Base-by-base conservation (phyloP, 2,329 filamentous ascomycete genomes). In the Epichloe baconii region DNA sequence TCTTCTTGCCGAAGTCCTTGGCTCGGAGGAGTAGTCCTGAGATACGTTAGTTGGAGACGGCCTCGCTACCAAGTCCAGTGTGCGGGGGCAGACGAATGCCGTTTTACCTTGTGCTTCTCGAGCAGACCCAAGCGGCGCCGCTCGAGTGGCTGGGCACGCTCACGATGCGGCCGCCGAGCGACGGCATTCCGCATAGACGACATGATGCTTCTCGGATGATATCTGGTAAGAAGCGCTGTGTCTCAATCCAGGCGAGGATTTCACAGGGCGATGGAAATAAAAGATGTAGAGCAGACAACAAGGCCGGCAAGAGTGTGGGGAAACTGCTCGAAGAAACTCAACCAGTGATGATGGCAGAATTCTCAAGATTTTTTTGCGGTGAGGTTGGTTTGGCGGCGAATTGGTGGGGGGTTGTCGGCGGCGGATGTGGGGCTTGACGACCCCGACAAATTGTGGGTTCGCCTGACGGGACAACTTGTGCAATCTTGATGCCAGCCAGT, bases 101-200 rank as follows among this genome's bases (percentile, higher is more conserved):
- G 56, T 64, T 42, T 42, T 63, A 84, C 83, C 73, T 96, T 96
- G 77, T 93, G 86, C 72, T 98, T 97, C 68, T 97, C 93, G 55
- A 97, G 82, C 21, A 97, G 79, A 57, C 93, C 93, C 70, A 89
- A 88, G 73, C 88, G 88, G 57, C 83, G 74, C 49, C 93, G 87
- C 64, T 90, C 86, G 56, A 80, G 69, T 41, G 90, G 86, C 68
- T 97, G 93, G 37, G 87, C 86, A 61, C 93, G 85, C 76, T 97
- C 93, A 60, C 84, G 80, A 70, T 97, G 91, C 59, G 88, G 85
- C 63, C 88, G 88, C 69, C 88, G 80, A 60, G 88, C 80, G 54
- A 90, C 79, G 65, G 78, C 75, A 62, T 82, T 82, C 56, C 78
- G 72, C 67, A 82, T 74, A 3, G 79, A 79, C 36, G 77, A 79